Evolutionary conservation across 345 rosid species (phyloP), one percentile per base, ranked within the genome.

Genomic region (Stellera chamaejasme): DNA sequence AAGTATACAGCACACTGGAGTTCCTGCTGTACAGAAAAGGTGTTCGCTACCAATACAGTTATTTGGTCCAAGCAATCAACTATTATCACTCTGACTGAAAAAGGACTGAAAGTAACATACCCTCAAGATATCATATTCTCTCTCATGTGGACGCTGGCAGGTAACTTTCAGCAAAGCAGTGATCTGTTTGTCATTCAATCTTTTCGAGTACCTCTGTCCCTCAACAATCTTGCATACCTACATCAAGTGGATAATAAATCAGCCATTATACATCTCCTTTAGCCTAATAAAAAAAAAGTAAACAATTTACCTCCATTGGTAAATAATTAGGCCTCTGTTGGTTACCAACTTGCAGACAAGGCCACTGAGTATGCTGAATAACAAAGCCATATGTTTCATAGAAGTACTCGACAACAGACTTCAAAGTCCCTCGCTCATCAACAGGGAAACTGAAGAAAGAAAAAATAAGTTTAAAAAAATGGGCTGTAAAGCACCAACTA

Each of bases 181-280:
- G 43, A 94, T 90, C 72, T 94, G 99, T 58, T 79, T 90, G 68
- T 94, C 99, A 65, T 94, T 94, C 67, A 94, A 65, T 58, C 99
- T 76, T 69, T 90, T 94, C 0, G 97, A 83, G 64, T 94, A 94
- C 73, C 99, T 73, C 67, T 94, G 97, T 25, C 99, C 99, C 73
- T 94, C 96, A 6, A 90, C 97, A 48, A 94, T 90, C 76, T 90
- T 94, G 77, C 97, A 87, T 10, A 90, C 97, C 99, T 90, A 75
- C 32, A 45, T 54, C 39, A 32, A 32, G 39, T 52, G 13, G 61
- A 56, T 26, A 41, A 43, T 27, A 48, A 43, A 54, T 56, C 48
- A 60, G 48, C 44, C 58, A 11, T 16, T 16, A 50, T 8, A 23
- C 23, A 53, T 5, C 36, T 32, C n/a, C 42, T 53, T 19, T 13